Percentiles rank a stretch among this genome's conserved stretches.
phyloP scores from a whole-genome alignment of 495 filamentous ascomycete species.

The Lepraria neglecta region DNA sequence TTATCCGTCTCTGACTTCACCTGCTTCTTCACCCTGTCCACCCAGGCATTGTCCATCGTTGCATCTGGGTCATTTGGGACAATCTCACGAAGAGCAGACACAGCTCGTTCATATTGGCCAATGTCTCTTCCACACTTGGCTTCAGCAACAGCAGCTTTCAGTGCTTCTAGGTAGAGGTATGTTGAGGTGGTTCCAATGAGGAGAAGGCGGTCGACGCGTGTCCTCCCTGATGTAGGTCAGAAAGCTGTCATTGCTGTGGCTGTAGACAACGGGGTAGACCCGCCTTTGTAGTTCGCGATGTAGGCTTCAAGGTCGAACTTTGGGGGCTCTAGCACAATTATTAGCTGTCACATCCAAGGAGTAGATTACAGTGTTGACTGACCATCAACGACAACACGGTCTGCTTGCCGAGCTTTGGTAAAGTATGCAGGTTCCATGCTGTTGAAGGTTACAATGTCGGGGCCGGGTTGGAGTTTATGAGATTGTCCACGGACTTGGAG shows the following conservation, averaged over 20 bases:
- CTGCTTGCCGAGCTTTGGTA: constrained; percentile 21
- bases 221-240: constrained; percentile 42
- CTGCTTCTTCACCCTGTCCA: constrained; percentile 52
- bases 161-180: constrained; percentile 69
- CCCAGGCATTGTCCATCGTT: constrained; percentile 61
- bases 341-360: background rate
- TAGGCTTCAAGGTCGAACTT: constrained; percentile 93
- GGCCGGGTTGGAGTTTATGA: background rate
- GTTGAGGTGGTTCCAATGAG: constrained; percentile 75
- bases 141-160: constrained; percentile 69
- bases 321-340: constrained; percentile 55
- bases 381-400: constrained; percentile 27
- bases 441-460: background rate
- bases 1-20: constrained; percentile 62
- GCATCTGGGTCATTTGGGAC: constrained; percentile 64
- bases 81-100: constrained; percentile 55
- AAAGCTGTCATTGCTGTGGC: background rate
- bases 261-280: constrained; percentile 13
- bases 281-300: constrained; percentile 85
- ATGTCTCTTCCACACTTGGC: constrained; percentile 71
- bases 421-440: constrained; percentile 24
- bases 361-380: background rate
- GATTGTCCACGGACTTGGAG: constrained; percentile 22
- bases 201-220: constrained; percentile 70
- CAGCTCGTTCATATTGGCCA: constrained; percentile 60